These are phyloP conservation scores for Pterulicium gracile DNA, from an alignment of 1,284 basidiomycete species.

Conservation along the genomic window DNA sequence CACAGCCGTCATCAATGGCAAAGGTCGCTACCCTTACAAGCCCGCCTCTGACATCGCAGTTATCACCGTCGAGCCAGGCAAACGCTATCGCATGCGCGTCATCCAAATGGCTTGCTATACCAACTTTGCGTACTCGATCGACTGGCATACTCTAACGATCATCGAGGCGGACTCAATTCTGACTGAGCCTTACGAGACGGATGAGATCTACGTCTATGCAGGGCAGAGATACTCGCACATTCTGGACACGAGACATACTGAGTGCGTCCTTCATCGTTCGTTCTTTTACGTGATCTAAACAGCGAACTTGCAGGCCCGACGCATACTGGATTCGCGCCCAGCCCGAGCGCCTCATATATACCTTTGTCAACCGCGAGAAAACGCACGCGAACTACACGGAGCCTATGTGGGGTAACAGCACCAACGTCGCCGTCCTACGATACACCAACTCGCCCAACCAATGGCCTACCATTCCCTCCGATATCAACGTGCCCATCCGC, in stretches of 20 bases:
- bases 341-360: constrained; percentile 9
- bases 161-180: constrained; percentile 43
- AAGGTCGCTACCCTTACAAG: constrained; percentile 12
- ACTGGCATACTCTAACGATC: constrained; percentile 26
- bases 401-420: background rate
- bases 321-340: constrained; percentile 23
- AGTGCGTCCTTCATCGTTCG: constrained; percentile 17
- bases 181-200: constrained; percentile 27
- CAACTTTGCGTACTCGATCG: constrained; percentile 21
- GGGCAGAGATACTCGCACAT: constrained; percentile 16
- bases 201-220: constrained; percentile 27
- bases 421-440: background rate
- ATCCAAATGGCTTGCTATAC: constrained; percentile 14
- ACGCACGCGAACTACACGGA: background rate
- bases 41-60: constrained; percentile 1
- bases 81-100: constrained; percentile 14
- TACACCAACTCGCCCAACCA: constrained; percentile 2
- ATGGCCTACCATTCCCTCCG: background rate
- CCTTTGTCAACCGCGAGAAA: background rate
- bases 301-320: background rate
- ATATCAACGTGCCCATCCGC: background rate
- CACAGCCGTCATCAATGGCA: constrained; percentile 10
- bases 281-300: background rate
- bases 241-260: constrained; percentile 24
- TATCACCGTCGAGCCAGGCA: constrained; percentile 3